Evolutionary conservation across 768 basidiomycete genomes (phyloP).

Genomic region (Serendipita sp.): DNA sequence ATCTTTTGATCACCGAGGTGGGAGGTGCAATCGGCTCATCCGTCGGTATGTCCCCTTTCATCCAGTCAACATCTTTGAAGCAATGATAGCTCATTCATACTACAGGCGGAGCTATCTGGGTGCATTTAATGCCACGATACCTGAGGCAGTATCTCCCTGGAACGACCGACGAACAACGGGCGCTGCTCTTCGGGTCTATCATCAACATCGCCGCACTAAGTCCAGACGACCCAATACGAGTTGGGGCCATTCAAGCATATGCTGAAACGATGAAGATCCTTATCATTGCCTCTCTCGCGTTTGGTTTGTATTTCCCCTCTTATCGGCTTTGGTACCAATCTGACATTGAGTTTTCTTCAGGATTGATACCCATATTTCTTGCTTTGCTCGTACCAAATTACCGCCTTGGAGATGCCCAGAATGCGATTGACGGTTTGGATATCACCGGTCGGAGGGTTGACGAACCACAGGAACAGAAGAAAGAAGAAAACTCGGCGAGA

Average conservation of each 20-base stretch:
- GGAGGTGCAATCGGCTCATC: constrained; percentile 49
- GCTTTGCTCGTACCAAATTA: constrained; percentile 47
- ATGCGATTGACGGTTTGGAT: constrained; percentile 35
- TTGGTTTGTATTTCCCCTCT: background rate
- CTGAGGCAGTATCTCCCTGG: constrained; percentile 14
- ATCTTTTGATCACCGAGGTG: constrained; percentile 51
- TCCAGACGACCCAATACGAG: constrained; percentile 9
- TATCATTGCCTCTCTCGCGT: background rate
- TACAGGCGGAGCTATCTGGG: constrained; percentile 10
- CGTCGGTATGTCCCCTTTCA: constrained; percentile 24
- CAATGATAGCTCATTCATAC: too few species aligned
- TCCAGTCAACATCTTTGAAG: too few species aligned
- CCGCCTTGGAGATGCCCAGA: constrained; percentile 53
- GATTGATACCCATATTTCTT: constrained; percentile 40
- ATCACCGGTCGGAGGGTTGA: constrained; percentile 6
- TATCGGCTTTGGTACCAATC: background rate
- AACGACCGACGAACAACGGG: constrained; percentile 9
- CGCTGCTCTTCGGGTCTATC: constrained; percentile 13
- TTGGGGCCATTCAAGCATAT: constrained; percentile 15
- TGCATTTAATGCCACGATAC: constrained; percentile 14
- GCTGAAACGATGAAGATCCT: constrained; percentile 17
- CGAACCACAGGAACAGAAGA: constrained; percentile 13
- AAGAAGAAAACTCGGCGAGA: too few species aligned
- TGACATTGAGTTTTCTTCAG: constrained; percentile 35
- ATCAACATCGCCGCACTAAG: constrained; percentile 1